Base-by-base conservation (phyloP, 192 early-diverging fungal species). In the Entophlyctis luteolus region DNA sequence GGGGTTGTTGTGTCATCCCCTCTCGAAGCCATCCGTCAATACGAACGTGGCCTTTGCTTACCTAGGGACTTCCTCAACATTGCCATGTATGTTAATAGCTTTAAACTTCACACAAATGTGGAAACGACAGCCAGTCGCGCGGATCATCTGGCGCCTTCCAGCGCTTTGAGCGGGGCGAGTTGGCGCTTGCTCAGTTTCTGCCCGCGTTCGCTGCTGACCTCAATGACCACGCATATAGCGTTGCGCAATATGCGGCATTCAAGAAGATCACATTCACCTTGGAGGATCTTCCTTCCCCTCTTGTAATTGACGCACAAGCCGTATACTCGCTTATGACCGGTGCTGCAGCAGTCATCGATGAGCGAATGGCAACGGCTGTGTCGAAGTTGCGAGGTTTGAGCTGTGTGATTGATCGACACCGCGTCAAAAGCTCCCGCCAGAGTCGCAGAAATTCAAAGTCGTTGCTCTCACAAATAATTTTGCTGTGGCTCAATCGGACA, bases 401-500 rank as follows among this genome's bases (percentile, higher is more conserved):
- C 27, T 38, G n/a, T n/a, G n/a, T n/a, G n/a, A n/a, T n/a, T n/a
- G n/a, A n/a, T n/a, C n/a, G n/a, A n/a, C n/a, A n/a, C n/a, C n/a
- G n/a, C n/a, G n/a, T n/a, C n/a, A n/a, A n/a, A n/a, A n/a, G n/a
- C n/a, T n/a, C n/a, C n/a, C n/a, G n/a, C n/a, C n/a, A n/a, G n/a
- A n/a, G n/a, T n/a, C n/a, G n/a, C n/a, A n/a, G n/a, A n/a, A n/a
- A 20, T 89, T 82, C 69, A 87, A 75, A 29, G 73, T 91, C 4
- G 90, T 84, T 0, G 93, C 93, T 20, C 76, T 94, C 72, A 93
- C 93, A 2, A 94, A 94, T 68, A 93, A 93, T 75, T 94, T 89
- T 38, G 55, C 48, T 55, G 48, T 58, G 0, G 34, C 74, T 27
- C 75, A 79, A 55, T 48, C 66, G 4, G 76, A 73, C 28, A 65